Base-by-base conservation (phyloP, 441 rosid genomes). In the Aquilaria agallochum region DNA sequence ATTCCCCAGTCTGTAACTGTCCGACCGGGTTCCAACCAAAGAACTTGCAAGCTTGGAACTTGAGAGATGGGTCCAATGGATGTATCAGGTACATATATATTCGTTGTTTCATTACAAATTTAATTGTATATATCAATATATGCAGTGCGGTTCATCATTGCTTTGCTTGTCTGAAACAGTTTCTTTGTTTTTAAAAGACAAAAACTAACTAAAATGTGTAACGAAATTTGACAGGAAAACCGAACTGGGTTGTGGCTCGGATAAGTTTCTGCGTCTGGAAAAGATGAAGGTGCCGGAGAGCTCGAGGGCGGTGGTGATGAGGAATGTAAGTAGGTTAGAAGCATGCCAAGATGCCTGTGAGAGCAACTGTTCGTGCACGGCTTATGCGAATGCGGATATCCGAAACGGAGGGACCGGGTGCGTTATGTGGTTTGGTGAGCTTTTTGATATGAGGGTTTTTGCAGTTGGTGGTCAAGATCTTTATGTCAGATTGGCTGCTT, bases 1-100 rank as follows among this genome's bases (percentile, higher is more conserved):
- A 76, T 3, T 86, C 92, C 0, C 95, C 98, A 1, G 89, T 87
- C 42, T 92, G 98, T 58, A 72, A 81, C 27, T 92, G 96, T 60
- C 67, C 77, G 0, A 59, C 6, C 50, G 98, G 98, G 45, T 88
- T 91, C 55, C 44, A 64, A 36, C 92, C 95, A 1, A 80, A 48
- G 69, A 86, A 80, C 50, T 73, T 63, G 13, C 72, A 75, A 65
- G 88, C 83, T 0, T 83, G 98, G 96, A 62, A 32, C 49, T 63
- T 91, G 12, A 71, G 96, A 59, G 88, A 83, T 50, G 94, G 96
- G 14, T 78, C 92, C 0, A 74, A 12, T 30, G 98, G 96, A 74
- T 92, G 98, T 56, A 65, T 72, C 5, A 74, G 95, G 72, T 36
- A 36, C 5, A 36, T 20, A 20, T 20, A 20, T 20, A 20, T 20